Conservation (phyloP, 768 basidiomycete species). For the Agrocybe pediades region DNA sequence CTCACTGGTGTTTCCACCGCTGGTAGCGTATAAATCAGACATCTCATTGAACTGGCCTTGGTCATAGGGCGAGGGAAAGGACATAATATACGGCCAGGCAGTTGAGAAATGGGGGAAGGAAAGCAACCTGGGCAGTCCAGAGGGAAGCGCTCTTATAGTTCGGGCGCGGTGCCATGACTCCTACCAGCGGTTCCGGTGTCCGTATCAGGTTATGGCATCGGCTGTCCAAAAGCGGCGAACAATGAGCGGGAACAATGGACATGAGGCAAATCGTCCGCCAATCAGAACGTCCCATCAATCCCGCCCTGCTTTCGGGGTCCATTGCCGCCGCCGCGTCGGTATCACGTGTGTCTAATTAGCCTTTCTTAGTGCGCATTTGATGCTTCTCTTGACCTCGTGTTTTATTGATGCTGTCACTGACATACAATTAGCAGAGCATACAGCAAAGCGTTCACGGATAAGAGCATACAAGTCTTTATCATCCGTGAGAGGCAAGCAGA, state of each 20-base stretch:
- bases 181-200: constrained; percentile 12
- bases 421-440: too few relatives aligned
- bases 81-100: constrained; percentile 15
- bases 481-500: too few relatives aligned
- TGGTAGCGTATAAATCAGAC: constrained; percentile 1
- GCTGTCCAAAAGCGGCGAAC: constrained; percentile 24
- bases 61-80: constrained; percentile 21
- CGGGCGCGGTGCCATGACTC: constrained; percentile 35
- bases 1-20: neutral
- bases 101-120: constrained; percentile 3
- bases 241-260: constrained; percentile 28
- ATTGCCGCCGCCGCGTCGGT: constrained; percentile 32
- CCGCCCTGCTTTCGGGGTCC: constrained; percentile 25
- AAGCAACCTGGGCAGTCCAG: neutral
- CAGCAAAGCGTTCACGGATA: too few relatives aligned
- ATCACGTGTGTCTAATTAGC: constrained; percentile 28
- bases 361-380: constrained; percentile 24
- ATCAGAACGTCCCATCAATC: constrained; percentile 18
- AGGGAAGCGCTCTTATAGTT: constrained; percentile 26
- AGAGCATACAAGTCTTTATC: too few relatives aligned
- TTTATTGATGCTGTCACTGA: too few relatives aligned
- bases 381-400: too few relatives aligned
- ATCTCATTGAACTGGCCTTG: constrained; percentile 9
- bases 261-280: constrained; percentile 16
- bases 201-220: constrained; percentile 14